These are phyloP conservation scores for Aspergillus fumigatiaffinis DNA, from an alignment of 2,329 filamentous ascomycete species.

Conservation along the genomic window DNA sequence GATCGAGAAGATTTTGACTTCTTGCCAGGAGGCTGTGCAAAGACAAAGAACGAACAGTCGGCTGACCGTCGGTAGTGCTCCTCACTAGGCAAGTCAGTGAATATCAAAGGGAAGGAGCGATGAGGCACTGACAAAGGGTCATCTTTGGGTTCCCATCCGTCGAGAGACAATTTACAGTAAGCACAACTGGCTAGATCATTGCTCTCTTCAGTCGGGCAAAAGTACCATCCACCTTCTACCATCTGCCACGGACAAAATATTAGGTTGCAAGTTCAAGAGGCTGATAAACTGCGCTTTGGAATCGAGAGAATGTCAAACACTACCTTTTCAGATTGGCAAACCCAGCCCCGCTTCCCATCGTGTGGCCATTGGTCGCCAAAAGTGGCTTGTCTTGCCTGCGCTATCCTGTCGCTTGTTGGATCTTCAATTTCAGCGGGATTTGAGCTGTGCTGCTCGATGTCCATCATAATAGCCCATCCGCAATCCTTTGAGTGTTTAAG, in stretches of 20 bases:
- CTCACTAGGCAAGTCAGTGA: slow-evolving; percentile 52
- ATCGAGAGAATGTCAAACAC: slow-evolving; percentile 11
- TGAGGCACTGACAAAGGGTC: slow-evolving; percentile 68
- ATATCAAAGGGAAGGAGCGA: slow-evolving; percentile 18
- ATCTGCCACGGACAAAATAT: slow-evolving; percentile 51
- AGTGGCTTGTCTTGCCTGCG: slow-evolving; percentile 73
- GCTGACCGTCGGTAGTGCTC: slow-evolving; percentile 80
- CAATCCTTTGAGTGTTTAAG: slow-evolving; percentile 76
- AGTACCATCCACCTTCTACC: slow-evolving; percentile 90
- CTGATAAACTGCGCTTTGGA: neutral
- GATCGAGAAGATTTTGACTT: slow-evolving; percentile 55
- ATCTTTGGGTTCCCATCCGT: slow-evolving; percentile 92
- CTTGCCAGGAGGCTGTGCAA: slow-evolving; percentile 52
- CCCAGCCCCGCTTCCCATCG: slow-evolving; percentile 81
- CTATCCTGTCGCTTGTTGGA: slow-evolving; percentile 66
- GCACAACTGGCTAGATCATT: slow-evolving; percentile 88
- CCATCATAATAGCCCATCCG: slow-evolving; percentile 77
- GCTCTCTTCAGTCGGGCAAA: slow-evolving; percentile 76
- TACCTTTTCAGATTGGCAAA: slow-evolving; percentile 84
- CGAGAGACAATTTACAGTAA: slow-evolving; percentile 84
- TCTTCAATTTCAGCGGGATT: slow-evolving; percentile 59
- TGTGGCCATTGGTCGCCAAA: slow-evolving; percentile 88
- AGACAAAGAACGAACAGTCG: slow-evolving; percentile 75
- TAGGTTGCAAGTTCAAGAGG: neutral
- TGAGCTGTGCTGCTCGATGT: slow-evolving; percentile 47